Base-by-base conservation (phyloP, 1,284 basidiomycete genomes). In the Ceratobasidium sp. region DNA sequence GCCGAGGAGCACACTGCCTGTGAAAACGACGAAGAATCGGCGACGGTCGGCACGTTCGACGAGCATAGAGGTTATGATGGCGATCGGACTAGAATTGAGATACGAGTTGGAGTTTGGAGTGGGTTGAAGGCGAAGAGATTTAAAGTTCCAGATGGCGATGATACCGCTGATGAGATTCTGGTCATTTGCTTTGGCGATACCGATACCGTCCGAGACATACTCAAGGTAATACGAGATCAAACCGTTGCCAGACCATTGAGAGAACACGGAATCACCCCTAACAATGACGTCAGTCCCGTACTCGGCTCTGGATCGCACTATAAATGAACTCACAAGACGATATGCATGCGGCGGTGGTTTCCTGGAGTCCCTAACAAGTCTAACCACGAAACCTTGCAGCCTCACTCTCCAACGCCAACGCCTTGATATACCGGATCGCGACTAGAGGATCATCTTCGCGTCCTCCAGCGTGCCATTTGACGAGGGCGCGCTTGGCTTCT, bases 211-310 rank as follows among this genome's bases (percentile, higher is more conserved):
- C 51, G 57, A 57, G 53, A 69, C 66, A n/a, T 57, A 36, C 53
- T 69, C 47, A 27, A 69, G 48, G 78, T 91, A 91, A 78, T 89
- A 90, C 0, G 88, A 90, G 15, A 91, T 88, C 51, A 92, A 82
- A 56, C 90, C 90, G 78, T 91, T 90, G 0, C 89, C 89, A 45
- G 87, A 88, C 90, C 90, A 92, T 76, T 90, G 89, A 1, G 89
- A 90, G 80, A 89, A 90, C n/a, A n/a, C n/a, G 22, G 89, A 76
- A 24, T 62, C 88, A 64, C 90, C 86, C 1, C 84, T 88, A 75
- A 90, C 81, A 67, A 90, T 86, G 57, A 90, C 85, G 53, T 33
- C 11, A 57, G 27, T 9, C 31, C 33, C 11, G 6, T 4, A 36
- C 36, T 24, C 7, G 7, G 48, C 59, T 77, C 53, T 33, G 79